Evolutionary conservation across 2,329 filamentous ascomycete genomes (phyloP).

Genomic region (Apiospora phragmitis): DNA sequence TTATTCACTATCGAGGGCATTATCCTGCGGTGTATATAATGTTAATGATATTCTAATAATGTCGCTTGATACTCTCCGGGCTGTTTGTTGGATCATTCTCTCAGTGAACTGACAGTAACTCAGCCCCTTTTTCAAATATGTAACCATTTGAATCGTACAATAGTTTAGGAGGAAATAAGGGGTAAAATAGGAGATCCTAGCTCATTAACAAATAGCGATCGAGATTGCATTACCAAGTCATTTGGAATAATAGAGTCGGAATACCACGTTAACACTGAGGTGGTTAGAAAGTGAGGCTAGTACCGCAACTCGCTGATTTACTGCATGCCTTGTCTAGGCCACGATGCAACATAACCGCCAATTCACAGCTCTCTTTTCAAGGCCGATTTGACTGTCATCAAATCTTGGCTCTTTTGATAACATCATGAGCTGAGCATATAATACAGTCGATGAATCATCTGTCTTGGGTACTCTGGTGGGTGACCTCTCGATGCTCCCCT

Average conservation of each 20-base stretch:
- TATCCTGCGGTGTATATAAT: background rate
- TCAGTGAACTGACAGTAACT: background rate
- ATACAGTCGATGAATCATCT: background rate
- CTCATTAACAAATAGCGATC: background rate
- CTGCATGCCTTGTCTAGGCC: no score
- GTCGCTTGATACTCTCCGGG: background rate
- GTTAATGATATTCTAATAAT: background rate
- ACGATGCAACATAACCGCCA: background rate
- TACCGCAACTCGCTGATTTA: background rate
- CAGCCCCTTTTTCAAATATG: background rate
- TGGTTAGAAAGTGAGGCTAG: background rate
- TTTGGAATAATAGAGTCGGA: background rate
- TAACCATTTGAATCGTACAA: background rate
- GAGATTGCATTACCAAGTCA: background rate
- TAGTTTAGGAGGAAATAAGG: background rate
- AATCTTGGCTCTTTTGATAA: background rate
- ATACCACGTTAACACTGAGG: background rate
- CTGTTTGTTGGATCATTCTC: background rate
- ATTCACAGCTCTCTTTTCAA: background rate
- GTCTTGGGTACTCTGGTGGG: background rate
- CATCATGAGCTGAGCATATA: background rate
- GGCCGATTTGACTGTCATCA: no score
- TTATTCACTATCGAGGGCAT: background rate
- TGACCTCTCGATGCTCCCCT: background rate
- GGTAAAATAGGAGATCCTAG: background rate